phyloP scores from a whole-genome alignment of 345 rosid species.

The Gossypium thurberi region DNA sequence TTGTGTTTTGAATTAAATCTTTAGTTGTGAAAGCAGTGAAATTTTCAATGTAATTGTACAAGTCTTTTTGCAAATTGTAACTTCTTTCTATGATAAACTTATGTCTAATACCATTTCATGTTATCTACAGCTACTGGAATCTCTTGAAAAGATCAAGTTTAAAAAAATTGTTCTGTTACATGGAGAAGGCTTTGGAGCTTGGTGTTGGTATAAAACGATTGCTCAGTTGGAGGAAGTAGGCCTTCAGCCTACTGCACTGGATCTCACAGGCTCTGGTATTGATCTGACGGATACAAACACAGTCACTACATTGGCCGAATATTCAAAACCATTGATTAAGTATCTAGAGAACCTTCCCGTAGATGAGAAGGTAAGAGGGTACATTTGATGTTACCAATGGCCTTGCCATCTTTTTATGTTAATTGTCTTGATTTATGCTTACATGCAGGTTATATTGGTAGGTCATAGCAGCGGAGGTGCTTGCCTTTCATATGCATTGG shows the following conservation, averaged over 20 bases:
- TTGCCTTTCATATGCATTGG: conserved; percentile 74
- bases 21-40: not conserved
- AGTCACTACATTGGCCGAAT: conserved; percentile 65
- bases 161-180: conserved; percentile 70
- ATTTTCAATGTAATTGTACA: not conserved
- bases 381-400: not conserved
- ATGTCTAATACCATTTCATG: not conserved
- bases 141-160: conserved; percentile 50
- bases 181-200: conserved; percentile 98
- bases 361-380: conserved; percentile 69
- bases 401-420: not conserved
- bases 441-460: conserved; percentile 66
- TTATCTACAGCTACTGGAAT: conserved; percentile 47
- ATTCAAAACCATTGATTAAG: conserved; percentile 69
- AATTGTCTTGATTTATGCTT: not conserved
- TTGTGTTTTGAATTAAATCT: not conserved
- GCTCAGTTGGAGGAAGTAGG: conserved; percentile 84
- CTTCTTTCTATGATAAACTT: not conserved
- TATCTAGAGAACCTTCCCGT: conserved; percentile 59
- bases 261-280: conserved; percentile 85
- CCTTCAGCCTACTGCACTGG: conserved; percentile 65
- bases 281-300: conserved; percentile 57
- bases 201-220: conserved; percentile 97
- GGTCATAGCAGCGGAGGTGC: conserved; percentile 96
- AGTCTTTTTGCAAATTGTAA: not conserved